Conservation (phyloP, 78 protist species). For the Tieghemostelium lacteum region DNA sequence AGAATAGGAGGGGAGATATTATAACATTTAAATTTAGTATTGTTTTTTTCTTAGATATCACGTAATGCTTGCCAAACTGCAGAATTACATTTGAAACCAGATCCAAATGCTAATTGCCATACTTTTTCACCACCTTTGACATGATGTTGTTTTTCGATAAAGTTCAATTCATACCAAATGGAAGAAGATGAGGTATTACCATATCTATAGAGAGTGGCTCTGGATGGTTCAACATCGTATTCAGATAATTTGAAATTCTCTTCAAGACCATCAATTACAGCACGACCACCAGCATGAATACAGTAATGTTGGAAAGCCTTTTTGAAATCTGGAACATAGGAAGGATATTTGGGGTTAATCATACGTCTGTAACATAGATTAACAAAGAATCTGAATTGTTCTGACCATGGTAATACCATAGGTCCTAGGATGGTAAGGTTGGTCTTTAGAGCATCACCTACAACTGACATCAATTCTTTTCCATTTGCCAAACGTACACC, state of each 20-base stretch:
- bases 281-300: constrained; percentile 95
- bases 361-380: constrained; percentile 74
- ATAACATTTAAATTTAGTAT: too few species aligned
- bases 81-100: constrained; percentile 87
- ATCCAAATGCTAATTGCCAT: constrained; percentile 88
- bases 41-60: constrained; percentile 15
- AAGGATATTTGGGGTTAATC: neutral
- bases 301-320: constrained; percentile 88
- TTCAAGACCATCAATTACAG: constrained; percentile 89
- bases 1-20: too few species aligned
- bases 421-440: constrained; percentile 91
- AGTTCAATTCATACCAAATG: constrained; percentile 89
- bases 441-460: constrained; percentile 82
- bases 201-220: constrained; percentile 88
- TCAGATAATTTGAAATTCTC: constrained; percentile 73
- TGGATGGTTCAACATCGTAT: constrained; percentile 88
- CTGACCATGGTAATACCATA: constrained; percentile 87
- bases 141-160: constrained; percentile 72
- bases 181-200: constrained; percentile 88
- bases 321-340: constrained; percentile 89
- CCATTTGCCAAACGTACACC: constrained; percentile 88
- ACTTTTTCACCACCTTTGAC: constrained; percentile 75
- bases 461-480: constrained; percentile 76
- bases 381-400: constrained; percentile 84
- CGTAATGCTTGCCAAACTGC: constrained; percentile 84